A percentile compares a stretch with the other conserved stretches of the same genome.
phyloP scores from a whole-genome alignment of 1,284 basidiomycete species.

The Coniferiporia weirii region DNA sequence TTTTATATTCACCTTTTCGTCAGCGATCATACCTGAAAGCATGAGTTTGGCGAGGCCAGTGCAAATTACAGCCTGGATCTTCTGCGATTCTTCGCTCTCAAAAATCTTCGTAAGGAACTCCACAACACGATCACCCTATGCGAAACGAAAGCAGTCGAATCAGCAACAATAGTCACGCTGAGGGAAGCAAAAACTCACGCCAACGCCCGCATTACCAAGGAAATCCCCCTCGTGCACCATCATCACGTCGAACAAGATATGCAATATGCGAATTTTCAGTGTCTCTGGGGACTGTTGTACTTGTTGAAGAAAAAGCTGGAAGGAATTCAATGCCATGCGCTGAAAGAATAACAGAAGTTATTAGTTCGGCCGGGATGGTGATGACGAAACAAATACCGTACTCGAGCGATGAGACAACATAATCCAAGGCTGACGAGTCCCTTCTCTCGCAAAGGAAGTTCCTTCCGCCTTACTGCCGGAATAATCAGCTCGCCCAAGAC shows the following conservation, averaged over 20 bases:
- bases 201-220: conserved; percentile 49
- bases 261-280: conserved; percentile 77
- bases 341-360: conserved; percentile 26
- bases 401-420: conserved; percentile 86
- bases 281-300: conserved; percentile 73
- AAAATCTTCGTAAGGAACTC: conserved; percentile 75
- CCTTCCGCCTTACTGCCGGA: conserved; percentile 86
- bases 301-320: conserved; percentile 88
- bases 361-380: neutral
- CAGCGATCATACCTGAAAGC: conserved; percentile 77
- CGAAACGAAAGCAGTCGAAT: conserved; percentile 1
- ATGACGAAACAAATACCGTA: conserved; percentile 28
- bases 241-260: conserved; percentile 89
- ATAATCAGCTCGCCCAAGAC: conserved; percentile 87
- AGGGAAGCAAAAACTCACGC: conserved; percentile 34
- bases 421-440: conserved; percentile 84
- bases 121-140: conserved; percentile 63
- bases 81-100: conserved; percentile 69
- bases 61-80: conserved; percentile 75
- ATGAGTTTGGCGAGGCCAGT: conserved; percentile 89
- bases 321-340: conserved; percentile 88
- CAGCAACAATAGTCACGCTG: neutral
- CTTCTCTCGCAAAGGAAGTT: conserved; percentile 78
- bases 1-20: conserved; percentile 53
- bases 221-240: conserved; percentile 86